Percentiles rank a stretch among this genome's conserved stretches.
These are phyloP conservation scores for Fomitopsis schrenkii DNA, from an alignment of 1,284 basidiomycete genomes.

Conservation along the genomic window DNA sequence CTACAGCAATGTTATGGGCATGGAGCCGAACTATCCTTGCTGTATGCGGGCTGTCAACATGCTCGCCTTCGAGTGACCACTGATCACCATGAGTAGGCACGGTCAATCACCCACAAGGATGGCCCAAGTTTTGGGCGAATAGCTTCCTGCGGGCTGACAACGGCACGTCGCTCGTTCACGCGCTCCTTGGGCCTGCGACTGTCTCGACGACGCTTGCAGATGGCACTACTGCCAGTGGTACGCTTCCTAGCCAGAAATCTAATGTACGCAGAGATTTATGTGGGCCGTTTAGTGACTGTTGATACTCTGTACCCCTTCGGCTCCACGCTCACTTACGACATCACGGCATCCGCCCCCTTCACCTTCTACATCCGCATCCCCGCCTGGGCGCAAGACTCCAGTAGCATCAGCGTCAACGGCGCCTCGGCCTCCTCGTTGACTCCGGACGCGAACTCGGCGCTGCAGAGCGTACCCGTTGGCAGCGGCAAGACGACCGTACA, in stretches of 20 bases:
- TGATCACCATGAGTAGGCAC: conserved; percentile 29
- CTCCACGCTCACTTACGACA: conserved; percentile 45
- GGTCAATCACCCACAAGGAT: conserved; percentile 58
- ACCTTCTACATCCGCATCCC: conserved; percentile 54
- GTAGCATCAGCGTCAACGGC: conserved; percentile 40
- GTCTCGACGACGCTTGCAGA: conserved; percentile 40
- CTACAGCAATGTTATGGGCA: conserved; percentile 54
- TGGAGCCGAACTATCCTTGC: conserved; percentile 33
- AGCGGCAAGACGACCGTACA: conserved; percentile 1
- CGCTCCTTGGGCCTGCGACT: conserved; percentile 54
- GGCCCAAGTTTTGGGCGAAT: conserved; percentile 59
- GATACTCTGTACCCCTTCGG: conserved; percentile 57
- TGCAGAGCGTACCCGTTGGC: conserved; percentile 45
- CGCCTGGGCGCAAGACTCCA: conserved; percentile 42
- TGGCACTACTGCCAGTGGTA: conserved; percentile 24
- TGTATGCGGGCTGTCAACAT: background rate
- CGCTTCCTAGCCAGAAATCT: background rate
- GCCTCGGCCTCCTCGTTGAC: conserved; percentile 42
- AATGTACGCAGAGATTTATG: conserved; percentile 29
- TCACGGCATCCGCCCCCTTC: conserved; percentile 44
- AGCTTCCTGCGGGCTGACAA: conserved; percentile 50
- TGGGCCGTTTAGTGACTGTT: conserved; percentile 38
- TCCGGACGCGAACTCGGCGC: conserved; percentile 39
- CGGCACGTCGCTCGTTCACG: conserved; percentile 44
- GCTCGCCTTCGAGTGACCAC: background rate